Base-by-base conservation (phyloP, 140 eudicot species). In the Senecio squalidus region DNA sequence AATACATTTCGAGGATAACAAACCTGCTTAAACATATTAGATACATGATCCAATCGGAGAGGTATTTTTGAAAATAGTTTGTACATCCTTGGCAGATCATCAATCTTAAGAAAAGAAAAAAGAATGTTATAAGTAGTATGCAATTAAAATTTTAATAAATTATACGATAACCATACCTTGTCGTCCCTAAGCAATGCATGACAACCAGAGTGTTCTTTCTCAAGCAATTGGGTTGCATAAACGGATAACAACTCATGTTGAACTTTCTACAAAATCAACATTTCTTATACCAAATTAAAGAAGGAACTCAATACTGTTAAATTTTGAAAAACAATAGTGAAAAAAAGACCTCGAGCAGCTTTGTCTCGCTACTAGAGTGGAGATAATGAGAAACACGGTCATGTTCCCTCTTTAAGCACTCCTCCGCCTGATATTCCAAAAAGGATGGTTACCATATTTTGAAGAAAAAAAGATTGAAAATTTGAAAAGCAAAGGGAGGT, bases 181-280 rank as follows among this genome's bases (percentile, higher is more conserved):
- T 85, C 95, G 76, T 90, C 97, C 81, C 89, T 85, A 33, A 90
- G 95, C 74, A 90, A 74, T 15, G 97, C 97, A 48, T 76, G 89
- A 57, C 95, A 85, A 62, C 97, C 97, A 22, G 97, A 85, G 67
- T 90, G 89, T 73, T 90, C 94, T 69, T 90, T 90, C 85, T 90
- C 95, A 23, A 90, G 84, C 68, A 90, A 58, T 58, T 90, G 94
- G 55, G 86, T 80, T 47, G 86, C 89, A 67, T 85, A 85, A 21
- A 80, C 95, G 20, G 94, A 60, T 58, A 90, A 52, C 62, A 85
- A 72, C 74, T 89, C 95, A 59, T 79, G 81, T 82, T 77, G 97
- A 69, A 89, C 95, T 77, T 74, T 84, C 97, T 89, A 52, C 43
- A 70, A 13, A 55, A 36, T 36, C 43, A 36, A 36, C 43, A 36